These are phyloP conservation scores for Tubosaeta sp. DNA, from an alignment of 768 basidiomycete species.

Conservation along the genomic window DNA sequence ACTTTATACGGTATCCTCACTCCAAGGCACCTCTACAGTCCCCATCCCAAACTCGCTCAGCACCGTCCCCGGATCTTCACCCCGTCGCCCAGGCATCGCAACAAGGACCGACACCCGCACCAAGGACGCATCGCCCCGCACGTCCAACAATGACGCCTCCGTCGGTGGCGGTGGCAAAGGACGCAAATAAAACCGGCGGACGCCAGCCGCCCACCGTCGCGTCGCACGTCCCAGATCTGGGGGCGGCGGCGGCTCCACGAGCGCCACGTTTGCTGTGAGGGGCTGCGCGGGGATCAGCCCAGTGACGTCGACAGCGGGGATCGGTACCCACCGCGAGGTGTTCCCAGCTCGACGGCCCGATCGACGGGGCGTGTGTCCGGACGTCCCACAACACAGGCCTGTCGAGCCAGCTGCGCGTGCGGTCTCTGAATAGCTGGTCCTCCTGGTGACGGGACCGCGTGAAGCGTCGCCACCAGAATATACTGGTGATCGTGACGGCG, in stretches of 20 bases:
- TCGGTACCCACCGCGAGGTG: constrained; percentile 36
- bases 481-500: constrained; percentile 41
- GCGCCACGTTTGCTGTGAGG: constrained; percentile 17
- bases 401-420: constrained; percentile 7
- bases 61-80: background rate
- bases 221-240: background rate
- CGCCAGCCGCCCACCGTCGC: background rate
- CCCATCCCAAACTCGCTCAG: background rate
- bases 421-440: background rate
- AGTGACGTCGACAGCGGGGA: background rate
- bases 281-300: constrained; percentile 14
- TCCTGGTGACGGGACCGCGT: constrained; percentile 9
- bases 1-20: background rate
- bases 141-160: background rate
- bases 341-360: constrained; percentile 31
- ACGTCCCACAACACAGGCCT: constrained; percentile 46
- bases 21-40: background rate
- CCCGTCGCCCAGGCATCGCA: constrained; percentile 34
- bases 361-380: constrained; percentile 19
- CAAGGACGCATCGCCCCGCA: constrained; percentile 12
- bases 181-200: background rate
- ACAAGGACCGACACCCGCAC: constrained; percentile 40
- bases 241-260: background rate
- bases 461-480: constrained; percentile 45
- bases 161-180: background rate